Evolutionary conservation across 2,329 filamentous ascomycete genomes (phyloP), one percentile per base, ranked within the genome.

Genomic region (Aspergillus caelatus): DNA sequence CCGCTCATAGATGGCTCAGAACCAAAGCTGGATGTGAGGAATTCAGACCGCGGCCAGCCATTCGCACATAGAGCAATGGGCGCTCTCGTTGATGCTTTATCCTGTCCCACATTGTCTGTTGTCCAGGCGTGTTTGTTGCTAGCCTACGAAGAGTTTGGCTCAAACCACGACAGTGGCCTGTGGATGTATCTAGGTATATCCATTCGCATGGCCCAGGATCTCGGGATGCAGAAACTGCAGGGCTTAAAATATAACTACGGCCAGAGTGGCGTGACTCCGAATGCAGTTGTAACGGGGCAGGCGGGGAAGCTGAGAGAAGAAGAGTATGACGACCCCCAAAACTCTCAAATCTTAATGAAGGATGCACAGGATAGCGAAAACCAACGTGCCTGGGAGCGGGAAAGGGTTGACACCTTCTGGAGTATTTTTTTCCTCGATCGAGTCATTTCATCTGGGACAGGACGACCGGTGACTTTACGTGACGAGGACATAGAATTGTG

Each of bases 171-270:
- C 72, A 96, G 92, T 74, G 92, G 92, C 0, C 78, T 97, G 8
- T 97, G 93, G 93, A 96, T 96, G 92, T 96, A 96, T 73, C 83
- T 96, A 1, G 93, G 93, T 0, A 89, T 94, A 58, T 90, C 93
- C 0, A 96, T 96, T 64, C 89, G 93, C 5, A 91, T 93, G 88
- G 90, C 90, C 0, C 86, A 92, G 64, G 90, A 93, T 72, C 78
- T 96, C 11, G 93, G 93, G 0, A 83, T 96, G 67, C 91, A 94
- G 69, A 96, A 93, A 67, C 83, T 91, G 19, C 89, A 94, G 67
- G 93, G 92, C 0, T 84, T 96, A 46, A 84, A 81, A 63, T 84
- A 85, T 60, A 83, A 83, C 64, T 80, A 80, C 64, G 86, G 86
- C 16, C 80, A 79, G 21, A 80, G 81, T 57, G 86, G 86, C 0